Percentiles rank a stretch among this genome's conserved stretches.
Evolutionary conservation across 805 yeast species (phyloP).

Genomic region (Yarrowia sp.): DNA sequence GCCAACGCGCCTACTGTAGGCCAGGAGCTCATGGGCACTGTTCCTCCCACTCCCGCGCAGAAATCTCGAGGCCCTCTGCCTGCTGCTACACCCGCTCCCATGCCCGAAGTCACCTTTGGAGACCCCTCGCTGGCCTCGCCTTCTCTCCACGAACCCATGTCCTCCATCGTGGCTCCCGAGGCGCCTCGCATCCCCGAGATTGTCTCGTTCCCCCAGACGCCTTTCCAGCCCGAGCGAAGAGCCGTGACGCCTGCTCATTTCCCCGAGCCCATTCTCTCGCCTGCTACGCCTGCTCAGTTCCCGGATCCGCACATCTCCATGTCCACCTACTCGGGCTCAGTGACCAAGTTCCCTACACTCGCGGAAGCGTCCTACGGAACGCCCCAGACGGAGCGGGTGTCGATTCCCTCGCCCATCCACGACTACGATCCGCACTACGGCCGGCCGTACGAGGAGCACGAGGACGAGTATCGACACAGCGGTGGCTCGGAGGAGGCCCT

Average conservation of each 20-base stretch:
- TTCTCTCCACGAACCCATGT: slow-evolving; percentile 13
- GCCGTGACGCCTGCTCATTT: slow-evolving; percentile 22
- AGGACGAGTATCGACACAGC: slow-evolving; percentile 7
- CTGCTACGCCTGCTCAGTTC: slow-evolving; percentile 17
- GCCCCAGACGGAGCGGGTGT: slow-evolving; percentile 6
- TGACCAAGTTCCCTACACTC: slow-evolving; percentile 17
- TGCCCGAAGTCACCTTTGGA: slow-evolving; percentile 18
- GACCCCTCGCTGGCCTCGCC: slow-evolving; percentile 23
- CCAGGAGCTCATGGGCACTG: slow-evolving; percentile 12
- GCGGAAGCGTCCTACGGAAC: slow-evolving; percentile 6
- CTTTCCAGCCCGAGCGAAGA: slow-evolving; percentile 16
- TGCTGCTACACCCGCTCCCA: slow-evolving; percentile 21
- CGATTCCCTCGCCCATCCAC: slow-evolving; percentile 10
- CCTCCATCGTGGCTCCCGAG: neutral
- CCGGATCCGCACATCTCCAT: slow-evolving; percentile 16
- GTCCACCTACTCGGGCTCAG: slow-evolving; percentile 10
- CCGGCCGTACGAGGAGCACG: slow-evolving; percentile 9
- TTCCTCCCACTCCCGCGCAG: slow-evolving; percentile 13
- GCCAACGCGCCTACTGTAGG: slow-evolving; percentile 3
- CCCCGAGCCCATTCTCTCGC: slow-evolving; percentile 15
- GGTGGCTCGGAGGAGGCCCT: neutral
- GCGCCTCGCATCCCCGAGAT: slow-evolving; percentile 11
- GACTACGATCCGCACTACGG: slow-evolving; percentile 24
- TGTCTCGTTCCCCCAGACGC: slow-evolving; percentile 10
- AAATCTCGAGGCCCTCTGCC: neutral